Evolutionary conservation across 305 asterid species (phyloP).

Genomic region (Rubia tinctorum): DNA sequence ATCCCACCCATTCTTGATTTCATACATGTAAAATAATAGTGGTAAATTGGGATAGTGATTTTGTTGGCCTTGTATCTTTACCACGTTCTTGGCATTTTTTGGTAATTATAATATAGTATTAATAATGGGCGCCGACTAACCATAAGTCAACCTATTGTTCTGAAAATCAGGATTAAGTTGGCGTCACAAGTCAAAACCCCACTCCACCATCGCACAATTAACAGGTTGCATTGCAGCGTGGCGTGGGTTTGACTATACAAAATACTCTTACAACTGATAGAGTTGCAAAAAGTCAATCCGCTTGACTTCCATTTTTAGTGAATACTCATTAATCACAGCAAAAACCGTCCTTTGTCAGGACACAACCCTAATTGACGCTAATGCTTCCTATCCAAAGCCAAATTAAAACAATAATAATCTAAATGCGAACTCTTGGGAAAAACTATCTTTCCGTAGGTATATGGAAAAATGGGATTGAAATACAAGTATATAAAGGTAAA

Average conservation of each 20-base stretch:
- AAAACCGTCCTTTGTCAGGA: slow-evolving; percentile 20
- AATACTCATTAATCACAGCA: not conserved
- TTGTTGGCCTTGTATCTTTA: not conserved
- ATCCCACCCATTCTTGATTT: not conserved
- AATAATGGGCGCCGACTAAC: slow-evolving; percentile 5
- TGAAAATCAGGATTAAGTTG: not conserved
- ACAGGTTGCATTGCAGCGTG: slow-evolving; percentile 8
- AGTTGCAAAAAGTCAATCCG: slow-evolving; percentile 7
- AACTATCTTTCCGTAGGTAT: too few species aligned
- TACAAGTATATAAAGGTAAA: too few species aligned
- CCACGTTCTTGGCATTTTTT: not conserved
- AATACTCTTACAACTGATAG: not conserved
- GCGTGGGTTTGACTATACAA: not conserved
- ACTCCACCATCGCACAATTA: slow-evolving; percentile 11
- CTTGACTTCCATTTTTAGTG: slow-evolving; percentile 6
- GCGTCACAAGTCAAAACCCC: not conserved
- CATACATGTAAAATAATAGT: not conserved
- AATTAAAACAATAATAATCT: too few species aligned
- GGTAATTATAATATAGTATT: not conserved
- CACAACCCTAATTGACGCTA: too few species aligned
- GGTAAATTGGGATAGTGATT: not conserved
- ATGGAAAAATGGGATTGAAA: too few species aligned
- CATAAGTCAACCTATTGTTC: not conserved
- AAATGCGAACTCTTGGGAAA: too few species aligned
- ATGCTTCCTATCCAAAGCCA: too few species aligned